phyloP scores from a whole-genome alignment of 305 asterid species.

The Plantago coronopus region DNA sequence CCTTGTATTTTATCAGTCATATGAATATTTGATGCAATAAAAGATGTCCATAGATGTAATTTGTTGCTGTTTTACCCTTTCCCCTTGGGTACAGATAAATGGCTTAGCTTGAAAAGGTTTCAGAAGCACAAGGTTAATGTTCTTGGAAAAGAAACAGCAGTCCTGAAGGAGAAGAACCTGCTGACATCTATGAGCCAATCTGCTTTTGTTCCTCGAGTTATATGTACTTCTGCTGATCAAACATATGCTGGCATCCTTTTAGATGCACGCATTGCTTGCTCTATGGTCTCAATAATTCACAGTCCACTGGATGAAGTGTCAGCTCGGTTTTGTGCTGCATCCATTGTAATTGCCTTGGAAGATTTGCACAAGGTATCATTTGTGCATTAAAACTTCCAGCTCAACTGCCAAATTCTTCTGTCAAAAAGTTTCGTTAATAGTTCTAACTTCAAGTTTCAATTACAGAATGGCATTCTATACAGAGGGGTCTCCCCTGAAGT shows the following conservation, averaged over 20 bases:
- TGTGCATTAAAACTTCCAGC: conserved; percentile 21
- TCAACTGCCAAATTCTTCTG: conserved; percentile 12
- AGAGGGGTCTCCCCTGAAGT: conserved; percentile 88
- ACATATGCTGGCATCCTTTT: conserved; percentile 70
- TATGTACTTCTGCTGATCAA: conserved; percentile 75
- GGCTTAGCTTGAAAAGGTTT: conserved; percentile 85
- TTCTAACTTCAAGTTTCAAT: conserved; percentile 17
- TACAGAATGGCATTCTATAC: conserved; percentile 68
- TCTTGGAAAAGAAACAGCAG: conserved; percentile 72
- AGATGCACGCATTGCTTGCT: conserved; percentile 67
- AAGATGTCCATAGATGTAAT: conserved; percentile 9
- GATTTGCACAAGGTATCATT: conserved; percentile 71
- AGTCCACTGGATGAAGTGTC: conserved; percentile 66
- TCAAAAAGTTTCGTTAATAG: conserved; percentile 10
- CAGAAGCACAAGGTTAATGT: conserved; percentile 66
- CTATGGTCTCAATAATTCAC: conserved; percentile 57
- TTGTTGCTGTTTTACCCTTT: conserved; percentile 11
- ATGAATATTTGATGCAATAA: conserved; percentile 7
- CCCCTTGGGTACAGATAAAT: conserved; percentile 45
- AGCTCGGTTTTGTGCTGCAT: conserved; percentile 85
- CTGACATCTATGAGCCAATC: conserved; percentile 43
- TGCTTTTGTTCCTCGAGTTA: conserved; percentile 68
- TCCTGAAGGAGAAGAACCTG: conserved; percentile 71
- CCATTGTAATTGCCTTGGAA: conserved; percentile 69
- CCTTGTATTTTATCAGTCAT: conserved; percentile 12